Conservation (phyloP, 345 rosid species). For the Lumnitzera littorea region DNA sequence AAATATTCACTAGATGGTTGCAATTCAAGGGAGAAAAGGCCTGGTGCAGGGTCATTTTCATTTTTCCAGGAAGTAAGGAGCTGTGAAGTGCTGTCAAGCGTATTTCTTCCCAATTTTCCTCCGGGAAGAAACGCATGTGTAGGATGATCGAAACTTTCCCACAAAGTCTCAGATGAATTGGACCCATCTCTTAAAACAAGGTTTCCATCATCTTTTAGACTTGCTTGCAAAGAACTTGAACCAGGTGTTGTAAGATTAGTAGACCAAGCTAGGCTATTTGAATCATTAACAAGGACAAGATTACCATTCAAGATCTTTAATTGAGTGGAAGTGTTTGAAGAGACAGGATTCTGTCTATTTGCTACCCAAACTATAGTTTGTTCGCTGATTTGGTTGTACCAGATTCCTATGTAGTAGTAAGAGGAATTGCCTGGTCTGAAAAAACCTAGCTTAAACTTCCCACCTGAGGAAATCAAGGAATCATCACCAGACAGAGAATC, state of each 20-base stretch:
- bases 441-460: slow-evolving; percentile 57
- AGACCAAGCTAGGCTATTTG: slow-evolving; percentile 48
- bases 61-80: slow-evolving; percentile 58
- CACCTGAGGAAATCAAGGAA: slow-evolving; percentile 41
- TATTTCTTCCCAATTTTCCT: slow-evolving; percentile 39
- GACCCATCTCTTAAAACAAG: slow-evolving; percentile 37
- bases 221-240: slow-evolving; percentile 29
- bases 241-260: slow-evolving; percentile 34
- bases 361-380: slow-evolving; percentile 65
- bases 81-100: slow-evolving; percentile 22
- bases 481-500: slow-evolving; percentile 52
- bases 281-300: slow-evolving; percentile 48
- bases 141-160: slow-evolving; percentile 81
- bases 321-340: slow-evolving; percentile 30
- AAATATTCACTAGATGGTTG: slow-evolving; percentile 45
- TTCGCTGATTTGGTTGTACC: slow-evolving; percentile 35
- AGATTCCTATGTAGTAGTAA: slow-evolving; percentile 60
- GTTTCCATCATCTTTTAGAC: slow-evolving; percentile 56
- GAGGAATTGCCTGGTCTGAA: slow-evolving; percentile 45
- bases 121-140: slow-evolving; percentile 71
- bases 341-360: slow-evolving; percentile 51
- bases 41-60: slow-evolving; percentile 54
- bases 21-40: slow-evolving; percentile 63
- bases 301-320: slow-evolving; percentile 57
- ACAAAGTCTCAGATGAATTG: slow-evolving; percentile 19